phyloP scores from a whole-genome alignment of 2,329 filamentous ascomycete genomes.

The Colletotrichum kahawae region DNA sequence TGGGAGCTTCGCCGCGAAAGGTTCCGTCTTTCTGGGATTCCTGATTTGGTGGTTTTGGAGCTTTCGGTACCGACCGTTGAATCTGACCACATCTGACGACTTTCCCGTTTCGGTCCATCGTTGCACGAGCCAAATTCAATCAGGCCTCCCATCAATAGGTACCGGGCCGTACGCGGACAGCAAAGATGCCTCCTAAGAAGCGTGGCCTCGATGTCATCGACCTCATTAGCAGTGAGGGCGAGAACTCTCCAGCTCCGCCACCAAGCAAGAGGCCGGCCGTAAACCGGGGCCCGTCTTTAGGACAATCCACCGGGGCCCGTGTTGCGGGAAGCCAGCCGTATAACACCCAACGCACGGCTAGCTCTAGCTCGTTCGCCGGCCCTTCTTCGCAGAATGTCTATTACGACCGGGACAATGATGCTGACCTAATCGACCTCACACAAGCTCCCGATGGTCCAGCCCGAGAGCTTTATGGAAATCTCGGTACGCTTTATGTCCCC shows the following conservation, averaged over 20 bases:
- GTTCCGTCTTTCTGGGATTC: neutral
- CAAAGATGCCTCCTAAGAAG: constrained; percentile 32
- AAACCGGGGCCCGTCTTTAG: neutral
- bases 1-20: neutral
- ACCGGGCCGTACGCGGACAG: neutral
- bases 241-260: neutral
- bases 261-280: constrained; percentile 8
- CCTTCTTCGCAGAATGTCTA: constrained; percentile 20
- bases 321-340: constrained; percentile 13
- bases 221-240: constrained; percentile 42
- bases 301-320: constrained; percentile 19
- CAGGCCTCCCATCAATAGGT: neutral
- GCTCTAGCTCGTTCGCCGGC: neutral
- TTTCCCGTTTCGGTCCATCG: neutral
- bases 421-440: constrained; percentile 47
- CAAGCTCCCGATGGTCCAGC: constrained; percentile 46
- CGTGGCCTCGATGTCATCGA: constrained; percentile 43
- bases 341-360: neutral
- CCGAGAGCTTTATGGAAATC: constrained; percentile 52
- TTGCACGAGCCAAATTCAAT: neutral
- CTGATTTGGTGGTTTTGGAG: neutral
- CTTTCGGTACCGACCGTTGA: constrained; percentile 10
- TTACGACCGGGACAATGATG: constrained; percentile 38
- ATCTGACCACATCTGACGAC: neutral
- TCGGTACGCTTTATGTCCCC: constrained; percentile 35